A percentile compares a stretch with the other conserved stretches of the same genome.
These are phyloP conservation scores for Chloris gayana DNA, from an alignment of 176 grass and related monocot genomes.

Conservation along the genomic window DNA sequence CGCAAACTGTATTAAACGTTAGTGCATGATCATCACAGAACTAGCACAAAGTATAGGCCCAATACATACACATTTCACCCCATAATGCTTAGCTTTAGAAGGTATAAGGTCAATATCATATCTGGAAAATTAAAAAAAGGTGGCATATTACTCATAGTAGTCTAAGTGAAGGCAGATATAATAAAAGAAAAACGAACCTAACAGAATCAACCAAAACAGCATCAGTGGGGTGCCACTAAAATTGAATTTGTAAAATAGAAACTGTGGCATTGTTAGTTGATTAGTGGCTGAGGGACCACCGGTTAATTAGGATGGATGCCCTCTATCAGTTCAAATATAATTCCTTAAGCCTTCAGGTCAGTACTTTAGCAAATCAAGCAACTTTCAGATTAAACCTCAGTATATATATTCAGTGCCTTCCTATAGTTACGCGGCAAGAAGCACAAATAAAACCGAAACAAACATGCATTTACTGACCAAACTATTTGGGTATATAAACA, in stretches of 20 bases:
- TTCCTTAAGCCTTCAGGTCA: background rate
- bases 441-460: background rate
- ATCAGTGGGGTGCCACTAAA: background rate
- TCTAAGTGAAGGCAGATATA: background rate
- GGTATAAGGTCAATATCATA: slow-evolving; percentile 15
- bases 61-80: background rate
- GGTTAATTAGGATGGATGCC: background rate
- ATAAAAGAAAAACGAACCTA: background rate
- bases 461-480: slow-evolving; percentile 34
- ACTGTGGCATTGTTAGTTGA: background rate
- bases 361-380: background rate
- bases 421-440: background rate
- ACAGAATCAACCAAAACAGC: slow-evolving; percentile 13
- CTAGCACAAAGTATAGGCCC: background rate
- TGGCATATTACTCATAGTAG: background rate
- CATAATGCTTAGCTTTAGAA: slow-evolving; percentile 10
- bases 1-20: background rate
- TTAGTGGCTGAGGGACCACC: background rate
- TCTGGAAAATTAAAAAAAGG: background rate
- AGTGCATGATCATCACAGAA: background rate
- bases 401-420: background rate
- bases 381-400: background rate
- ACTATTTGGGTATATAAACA: slow-evolving; percentile 43
- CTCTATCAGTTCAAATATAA: slow-evolving; percentile 1
- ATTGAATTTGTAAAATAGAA: slow-evolving; percentile 20